These are phyloP conservation scores for Penicillium sp. DNA, from an alignment of 2,329 filamentous ascomycete species.

Conservation along the genomic window DNA sequence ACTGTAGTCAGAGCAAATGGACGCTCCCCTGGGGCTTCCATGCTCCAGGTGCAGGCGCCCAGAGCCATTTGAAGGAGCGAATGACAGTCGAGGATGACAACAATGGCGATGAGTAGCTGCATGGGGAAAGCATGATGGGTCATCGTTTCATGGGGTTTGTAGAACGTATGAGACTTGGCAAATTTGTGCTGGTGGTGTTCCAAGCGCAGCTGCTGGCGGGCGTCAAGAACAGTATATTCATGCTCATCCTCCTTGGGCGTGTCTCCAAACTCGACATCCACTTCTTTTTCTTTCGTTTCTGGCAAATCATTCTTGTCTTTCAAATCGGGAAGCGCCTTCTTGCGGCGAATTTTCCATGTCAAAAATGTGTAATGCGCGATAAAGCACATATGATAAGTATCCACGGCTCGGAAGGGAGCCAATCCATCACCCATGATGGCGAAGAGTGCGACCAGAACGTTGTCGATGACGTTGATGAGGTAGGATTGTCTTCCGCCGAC, in stretches of 20 bases:
- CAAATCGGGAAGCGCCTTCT: constrained; percentile 60
- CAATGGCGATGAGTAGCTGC: constrained; percentile 69
- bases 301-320: constrained; percentile 70
- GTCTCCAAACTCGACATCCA: constrained; percentile 47
- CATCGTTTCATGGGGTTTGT: constrained; percentile 81
- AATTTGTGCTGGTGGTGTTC: constrained; percentile 78
- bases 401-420: constrained; percentile 71
- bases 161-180: constrained; percentile 79
- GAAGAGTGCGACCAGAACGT: constrained; percentile 68
- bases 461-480: constrained; percentile 67
- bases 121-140: constrained; percentile 80
- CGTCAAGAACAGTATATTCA: constrained; percentile 62
- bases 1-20: constrained; percentile 73
- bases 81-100: constrained; percentile 76
- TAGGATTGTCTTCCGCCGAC: constrained; percentile 71
- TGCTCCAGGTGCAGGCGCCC: constrained; percentile 75
- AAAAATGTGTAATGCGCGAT: constrained; percentile 69
- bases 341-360: constrained; percentile 64
- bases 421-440: constrained; percentile 69
- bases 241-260: constrained; percentile 47
- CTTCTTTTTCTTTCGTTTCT: constrained; percentile 39
- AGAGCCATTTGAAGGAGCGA: constrained; percentile 77
- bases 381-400: constrained; percentile 85
- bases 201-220: constrained; percentile 65
- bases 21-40: constrained; percentile 63